Evolutionary conservation across 176 grass and related monocot genomes (phyloP).

Genomic region (Elymus sibiricus): DNA sequence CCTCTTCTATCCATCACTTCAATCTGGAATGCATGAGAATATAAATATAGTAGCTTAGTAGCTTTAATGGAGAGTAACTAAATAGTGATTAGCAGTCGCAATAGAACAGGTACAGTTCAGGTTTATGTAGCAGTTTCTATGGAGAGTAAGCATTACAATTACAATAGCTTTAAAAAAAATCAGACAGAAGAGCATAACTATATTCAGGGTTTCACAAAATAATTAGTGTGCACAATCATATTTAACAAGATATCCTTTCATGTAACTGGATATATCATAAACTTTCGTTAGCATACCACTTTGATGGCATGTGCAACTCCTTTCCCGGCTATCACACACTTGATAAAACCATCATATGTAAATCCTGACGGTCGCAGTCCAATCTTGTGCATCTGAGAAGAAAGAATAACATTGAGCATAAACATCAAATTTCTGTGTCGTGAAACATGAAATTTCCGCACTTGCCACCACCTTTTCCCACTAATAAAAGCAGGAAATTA

Average conservation of each 20-base stretch:
- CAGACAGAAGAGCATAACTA: not conserved
- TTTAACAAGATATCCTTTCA: constrained; percentile 14
- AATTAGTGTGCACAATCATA: not conserved
- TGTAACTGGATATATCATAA: constrained; percentile 19
- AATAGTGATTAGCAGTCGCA: not conserved
- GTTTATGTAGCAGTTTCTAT: not conserved
- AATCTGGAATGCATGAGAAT: constrained; percentile 56
- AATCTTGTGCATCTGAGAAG: constrained; percentile 65
- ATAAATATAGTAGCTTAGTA: constrained; percentile 1
- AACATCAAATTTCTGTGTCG: not conserved
- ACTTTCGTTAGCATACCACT: constrained; percentile 54
- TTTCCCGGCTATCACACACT: constrained; percentile 49
- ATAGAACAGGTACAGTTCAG: constrained; percentile 17
- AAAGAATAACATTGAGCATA: constrained; percentile 31
- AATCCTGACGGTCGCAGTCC: constrained; percentile 59
- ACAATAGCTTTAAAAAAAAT: not conserved
- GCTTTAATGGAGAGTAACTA: not conserved
- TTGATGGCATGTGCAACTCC: constrained; percentile 59
- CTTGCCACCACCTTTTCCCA: not conserved
- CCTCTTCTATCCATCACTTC: constrained; percentile 59
- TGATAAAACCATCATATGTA: constrained; percentile 84
- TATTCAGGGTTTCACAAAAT: constrained; percentile 12
- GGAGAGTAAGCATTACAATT: not conserved
- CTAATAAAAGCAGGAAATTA: not conserved
- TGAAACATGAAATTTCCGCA: constrained; percentile 1